Base-by-base conservation (phyloP, 2,329 filamentous ascomycete species). In the Aspergillus intermedius region DNA sequence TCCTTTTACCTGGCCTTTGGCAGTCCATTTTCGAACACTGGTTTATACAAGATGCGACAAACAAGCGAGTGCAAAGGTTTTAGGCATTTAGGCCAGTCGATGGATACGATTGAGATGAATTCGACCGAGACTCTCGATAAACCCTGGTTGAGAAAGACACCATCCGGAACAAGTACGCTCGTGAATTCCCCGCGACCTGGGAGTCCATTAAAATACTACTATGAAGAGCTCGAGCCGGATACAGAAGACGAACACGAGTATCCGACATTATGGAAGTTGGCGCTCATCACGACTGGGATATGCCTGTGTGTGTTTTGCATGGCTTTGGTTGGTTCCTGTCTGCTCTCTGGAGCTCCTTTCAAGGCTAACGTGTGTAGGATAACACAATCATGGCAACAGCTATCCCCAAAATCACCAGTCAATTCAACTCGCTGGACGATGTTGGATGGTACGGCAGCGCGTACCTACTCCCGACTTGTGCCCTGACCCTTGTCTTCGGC, bases 371-470 rank as follows among this genome's bases (percentile, higher is more conserved):
- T 25, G 4, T 13, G 10, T 12, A 70, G 66, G 67, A 69, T 44
- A 70, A 70, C 25, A 72, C 70, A 0, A 73, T 73, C 44, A 69
- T 77, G 32, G 67, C 70, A 6, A 75, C 71, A 2, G 74, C 74
- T 2, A 74, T 76, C 28, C 74, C 74, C 12, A 63, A 60, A 13
- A 76, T 77, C 45, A 75, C 74, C 0, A 66, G 74, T 52, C 60
- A 74, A 28, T 77, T 77, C 55, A 60, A 75, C 32, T 71, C 72
- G 3, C 60, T 74, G 32, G 60, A 65, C 4, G 73, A 77, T 48
- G 66, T 77, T 5, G 72, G 72, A 28, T 77, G 75, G 74, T 77
- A 77, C 51, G 71, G 71, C 23, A 71, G 67, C 40, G 62, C 70
- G 3, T 74, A 74, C 51, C 58, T 74, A 6, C 58, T 77, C 19